Evolutionary conservation across 202 grass and related monocot species (phyloP).

Genomic region (Saccharum hybrid): DNA sequence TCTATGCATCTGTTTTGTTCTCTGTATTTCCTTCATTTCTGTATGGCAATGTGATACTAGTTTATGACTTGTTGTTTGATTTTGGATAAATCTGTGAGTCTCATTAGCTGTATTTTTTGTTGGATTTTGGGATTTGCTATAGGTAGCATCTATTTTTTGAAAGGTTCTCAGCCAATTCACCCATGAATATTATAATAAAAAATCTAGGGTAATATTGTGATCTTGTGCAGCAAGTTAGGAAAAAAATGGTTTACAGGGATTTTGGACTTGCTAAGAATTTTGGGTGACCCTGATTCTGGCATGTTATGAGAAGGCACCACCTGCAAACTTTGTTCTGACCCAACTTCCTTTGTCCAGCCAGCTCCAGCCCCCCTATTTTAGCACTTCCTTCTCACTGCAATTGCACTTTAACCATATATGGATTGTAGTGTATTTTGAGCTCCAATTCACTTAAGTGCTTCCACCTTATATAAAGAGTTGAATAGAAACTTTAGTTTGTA

Average conservation of each 20-base stretch:
- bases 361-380: not conserved
- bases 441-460: not conserved
- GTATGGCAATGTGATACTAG: not conserved
- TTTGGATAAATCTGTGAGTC: no score
- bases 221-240: not conserved
- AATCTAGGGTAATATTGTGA: not conserved
- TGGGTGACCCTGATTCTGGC: not conserved
- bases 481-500: not conserved
- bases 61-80: not conserved
- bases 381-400: not conserved
- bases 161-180: slow-evolving; percentile 1
- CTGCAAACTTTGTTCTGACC: not conserved
- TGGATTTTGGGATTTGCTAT: not conserved
- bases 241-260: not conserved
- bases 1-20: not conserved
- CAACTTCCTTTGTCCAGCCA: not conserved
- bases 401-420: slow-evolving; percentile 5
- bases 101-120: not conserved
- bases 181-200: not conserved
- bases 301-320: not conserved
- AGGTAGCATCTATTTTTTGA: not conserved
- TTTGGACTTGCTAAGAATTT: not conserved
- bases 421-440: not conserved
- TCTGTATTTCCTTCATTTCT: not conserved
- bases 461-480: not conserved